Evolutionary conservation across 2,329 filamentous ascomycete species (phyloP).

Genomic region (Clonostachys byssicola): DNA sequence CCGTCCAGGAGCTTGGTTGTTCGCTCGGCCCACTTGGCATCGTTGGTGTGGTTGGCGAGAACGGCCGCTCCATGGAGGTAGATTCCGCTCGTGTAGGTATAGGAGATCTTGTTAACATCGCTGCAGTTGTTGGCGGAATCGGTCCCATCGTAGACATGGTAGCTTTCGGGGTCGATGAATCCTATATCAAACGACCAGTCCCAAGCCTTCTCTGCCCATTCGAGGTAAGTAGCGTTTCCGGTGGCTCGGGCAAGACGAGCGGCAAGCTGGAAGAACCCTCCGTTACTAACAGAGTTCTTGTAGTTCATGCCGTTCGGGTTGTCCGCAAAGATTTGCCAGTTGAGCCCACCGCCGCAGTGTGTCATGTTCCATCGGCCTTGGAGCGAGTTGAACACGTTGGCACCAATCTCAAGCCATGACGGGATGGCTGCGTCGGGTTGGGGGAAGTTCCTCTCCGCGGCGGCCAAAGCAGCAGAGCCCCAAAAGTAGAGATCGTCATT

Average conservation of each 20-base stretch:
- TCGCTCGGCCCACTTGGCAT: constrained; percentile 48
- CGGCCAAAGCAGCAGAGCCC: constrained; percentile 63
- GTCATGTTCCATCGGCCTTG: constrained; percentile 64
- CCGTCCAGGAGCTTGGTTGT: constrained; percentile 47
- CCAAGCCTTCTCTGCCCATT: constrained; percentile 51
- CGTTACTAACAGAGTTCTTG: constrained; percentile 66
- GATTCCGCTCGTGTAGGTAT: constrained; percentile 56
- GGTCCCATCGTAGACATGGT: constrained; percentile 56
- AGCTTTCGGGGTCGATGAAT: constrained; percentile 47
- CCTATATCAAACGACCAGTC: constrained; percentile 48
- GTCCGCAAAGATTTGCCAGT: constrained; percentile 76
- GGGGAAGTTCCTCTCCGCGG: constrained; percentile 65
- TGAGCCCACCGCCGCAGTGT: constrained; percentile 66
- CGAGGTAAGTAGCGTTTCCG: constrained; percentile 47
- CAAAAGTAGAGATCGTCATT: constrained; percentile 77
- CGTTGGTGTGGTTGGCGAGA: constrained; percentile 51
- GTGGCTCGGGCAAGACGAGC: constrained; percentile 61
- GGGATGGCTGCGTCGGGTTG: constrained; percentile 52
- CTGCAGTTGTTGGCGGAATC: constrained; percentile 46
- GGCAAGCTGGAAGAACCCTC: constrained; percentile 42
- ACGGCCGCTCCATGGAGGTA: constrained; percentile 59
- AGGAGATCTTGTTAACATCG: constrained; percentile 45
- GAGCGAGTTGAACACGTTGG: constrained; percentile 71
- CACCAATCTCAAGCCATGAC: constrained; percentile 62
- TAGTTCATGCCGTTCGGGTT: constrained; percentile 75